Evolutionary conservation across 192 early-diverging fungal species (phyloP), one percentile per base, ranked within the genome.

Genomic region (Umbelopsis sp.): DNA sequence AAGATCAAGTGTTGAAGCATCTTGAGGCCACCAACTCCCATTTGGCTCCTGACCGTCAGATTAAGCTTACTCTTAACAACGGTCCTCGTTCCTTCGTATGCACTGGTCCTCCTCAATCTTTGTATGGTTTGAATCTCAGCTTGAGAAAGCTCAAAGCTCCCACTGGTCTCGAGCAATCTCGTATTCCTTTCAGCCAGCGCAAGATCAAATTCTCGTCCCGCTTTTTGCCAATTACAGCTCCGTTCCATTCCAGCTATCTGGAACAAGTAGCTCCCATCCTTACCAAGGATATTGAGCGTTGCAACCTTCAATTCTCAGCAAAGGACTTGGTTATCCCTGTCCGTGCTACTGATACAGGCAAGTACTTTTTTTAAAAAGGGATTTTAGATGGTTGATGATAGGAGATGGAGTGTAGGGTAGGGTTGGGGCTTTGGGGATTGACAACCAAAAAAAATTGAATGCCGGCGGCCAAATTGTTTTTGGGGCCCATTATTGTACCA

Each of bases 81-180:
- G 95, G 95, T 3, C 92, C 95, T 16, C 92, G 93, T 67, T 90
- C 92, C 8, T 87, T 92, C 74, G 92, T 98, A 65, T 91, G 90
- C 80, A 94, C 94, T 21, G 96, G 96, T 33, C 92, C 90, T 49
- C 88, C 95, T 41, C 93, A 97, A 80, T 93, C 92, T 4, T 83
- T 98, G 30, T 96, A 97, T 73, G 94, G 95, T 75, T 85, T 98
- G 50, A 95, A 95, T 80, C 85, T 96, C 41, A 89, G 90, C 69
- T 87, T 96, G 67, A 93, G 95, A 75, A 95, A 96, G 80, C 84
- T 96, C 76, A 97, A 95, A 85, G 95, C 94, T 33, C 85, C 91
- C 35, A 76, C 93, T 1, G 88, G 88, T 48, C 81, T 91, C 44
- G 94, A 98, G 78, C 95, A 98, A 81, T 90, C 90, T 64, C 91